These are phyloP conservation scores for Leccinum subtestaceum DNA, from an alignment of 768 basidiomycete genomes.

Conservation along the genomic window DNA sequence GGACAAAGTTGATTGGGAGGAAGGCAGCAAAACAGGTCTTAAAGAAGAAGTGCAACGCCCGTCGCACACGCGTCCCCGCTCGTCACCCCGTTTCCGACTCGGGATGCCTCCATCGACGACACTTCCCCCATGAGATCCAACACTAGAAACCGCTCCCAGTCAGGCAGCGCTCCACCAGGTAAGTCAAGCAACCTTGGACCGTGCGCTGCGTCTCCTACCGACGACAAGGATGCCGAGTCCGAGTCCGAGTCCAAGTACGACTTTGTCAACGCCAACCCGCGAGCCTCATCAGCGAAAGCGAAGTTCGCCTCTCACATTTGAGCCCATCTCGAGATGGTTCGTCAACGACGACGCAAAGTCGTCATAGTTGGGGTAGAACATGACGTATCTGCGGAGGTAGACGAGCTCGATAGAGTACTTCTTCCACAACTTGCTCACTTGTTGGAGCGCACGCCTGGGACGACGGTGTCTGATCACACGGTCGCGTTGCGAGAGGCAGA, in stretches of 20 bases:
- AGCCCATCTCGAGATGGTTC: constrained; percentile 85
- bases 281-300: constrained; percentile 64
- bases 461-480: constrained; percentile 44
- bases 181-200: constrained; percentile 51
- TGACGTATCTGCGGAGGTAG: constrained; percentile 77
- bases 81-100: constrained; percentile 35
- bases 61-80: constrained; percentile 34
- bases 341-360: constrained; percentile 75
- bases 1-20: constrained; percentile 1
- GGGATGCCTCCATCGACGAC: constrained; percentile 27
- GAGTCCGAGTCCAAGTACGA: too few relatives aligned
- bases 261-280: constrained; percentile 13
- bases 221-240: neutral
- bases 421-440: constrained; percentile 81
- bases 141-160: constrained; percentile 56
- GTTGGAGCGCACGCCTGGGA: constrained; percentile 77
- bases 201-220: constrained; percentile 1
- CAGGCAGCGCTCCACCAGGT: constrained; percentile 52
- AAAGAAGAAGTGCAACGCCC: constrained; percentile 10
- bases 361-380: constrained; percentile 86
- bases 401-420: constrained; percentile 85
- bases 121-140: constrained; percentile 63
- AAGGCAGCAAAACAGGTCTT: constrained; percentile 6
- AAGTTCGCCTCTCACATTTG: constrained; percentile 64
- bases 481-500: constrained; percentile 55